Evolutionary conservation across 2,329 filamentous ascomycete species (phyloP), one percentile per base, ranked within the genome.

Genomic region (Epichloe uncinata): DNA sequence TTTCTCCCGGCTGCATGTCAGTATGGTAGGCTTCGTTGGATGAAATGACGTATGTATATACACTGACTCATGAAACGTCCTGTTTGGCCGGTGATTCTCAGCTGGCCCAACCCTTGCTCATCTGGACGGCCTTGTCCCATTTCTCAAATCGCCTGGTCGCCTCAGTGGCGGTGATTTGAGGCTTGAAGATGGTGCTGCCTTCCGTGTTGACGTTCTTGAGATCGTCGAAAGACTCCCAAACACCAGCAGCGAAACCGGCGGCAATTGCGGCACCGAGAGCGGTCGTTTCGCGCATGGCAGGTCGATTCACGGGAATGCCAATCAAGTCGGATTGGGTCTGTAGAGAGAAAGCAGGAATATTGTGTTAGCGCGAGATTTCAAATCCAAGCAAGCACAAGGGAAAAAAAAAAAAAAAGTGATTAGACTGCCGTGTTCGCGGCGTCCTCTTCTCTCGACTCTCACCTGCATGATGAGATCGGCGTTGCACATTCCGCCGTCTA

Each of bases 401-500:
- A 5, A 20, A 20, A 20, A 20, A 20, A 20, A 33, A 13, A 33
- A n/a, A n/a, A 16, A 6, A 5, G 47, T n/a, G 6, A 18, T 18
- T 3, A 18, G 35, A 37, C 12, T 37, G 35, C 35, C 35, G 15
- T n/a, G 35, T 5, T 13, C 35, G 35, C 2, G 4, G 26, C 9
- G 26, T 30, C 26, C 9, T 22, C 8, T 30, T 5, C 12, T 36
- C 5, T 6, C 38, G 52, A 63, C 63, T 48, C 58, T 48, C 58
- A 65, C 63, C 77, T 79, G 85, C 86, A 90, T 90, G 67, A 82
- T 84, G 50, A 90, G 74, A 62, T 86, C 81, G 9, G 84, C 85
- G 62, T 87, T 88, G 62, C 79, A 84, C 85, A 90, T 87, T 60
- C 86, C 86, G 52, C 85, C 85, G 60, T 90, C 86, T n/a, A 90